These are phyloP conservation scores for Ochetophila trinervis DNA, from an alignment of 306 rosid genomes.

Conservation along the genomic window DNA sequence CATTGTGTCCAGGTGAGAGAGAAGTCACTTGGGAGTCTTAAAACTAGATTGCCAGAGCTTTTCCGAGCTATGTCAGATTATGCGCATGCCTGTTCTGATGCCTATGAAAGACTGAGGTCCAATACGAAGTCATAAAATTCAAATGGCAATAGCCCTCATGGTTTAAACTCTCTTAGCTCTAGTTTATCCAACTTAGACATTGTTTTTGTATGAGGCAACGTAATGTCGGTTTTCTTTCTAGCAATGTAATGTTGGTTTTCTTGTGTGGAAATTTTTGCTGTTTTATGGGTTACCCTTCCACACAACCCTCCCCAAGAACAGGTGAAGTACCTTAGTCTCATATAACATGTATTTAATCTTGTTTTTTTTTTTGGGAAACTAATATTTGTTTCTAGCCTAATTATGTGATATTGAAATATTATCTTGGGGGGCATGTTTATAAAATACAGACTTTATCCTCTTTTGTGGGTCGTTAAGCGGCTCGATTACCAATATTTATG, in stretches of 20 bases:
- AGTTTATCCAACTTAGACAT: slow-evolving; percentile 24
- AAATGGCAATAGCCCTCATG: slow-evolving; percentile 26
- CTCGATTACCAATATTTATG: too few species aligned
- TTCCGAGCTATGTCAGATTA: slow-evolving; percentile 65
- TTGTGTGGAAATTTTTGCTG: slow-evolving; percentile 40
- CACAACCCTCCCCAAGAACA: neutral
- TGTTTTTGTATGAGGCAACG: slow-evolving; percentile 21
- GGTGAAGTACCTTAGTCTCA: neutral
- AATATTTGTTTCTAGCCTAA: too few species aligned
- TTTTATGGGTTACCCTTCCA: slow-evolving; percentile 14
- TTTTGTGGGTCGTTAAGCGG: too few species aligned
- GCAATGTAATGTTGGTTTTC: slow-evolving; percentile 24
- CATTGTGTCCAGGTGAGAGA: slow-evolving; percentile 69
- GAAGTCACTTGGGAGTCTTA: slow-evolving; percentile 69
- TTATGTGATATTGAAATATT: too few species aligned
- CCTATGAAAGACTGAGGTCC: slow-evolving; percentile 49
- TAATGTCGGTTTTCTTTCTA: slow-evolving; percentile 22
- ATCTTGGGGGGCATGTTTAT: too few species aligned
- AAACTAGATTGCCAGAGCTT: slow-evolving; percentile 78
- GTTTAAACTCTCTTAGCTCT: slow-evolving; percentile 11
- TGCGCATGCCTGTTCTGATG: slow-evolving; percentile 50
- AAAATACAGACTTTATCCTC: too few species aligned
- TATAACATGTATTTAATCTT: slow-evolving; percentile 1
- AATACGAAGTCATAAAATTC: slow-evolving; percentile 30
- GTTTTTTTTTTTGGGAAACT: neutral